Evolutionary conservation across 768 basidiomycete species (phyloP), one percentile per base, ranked within the genome.

Genomic region (Gloeophyllum trabeum): DNA sequence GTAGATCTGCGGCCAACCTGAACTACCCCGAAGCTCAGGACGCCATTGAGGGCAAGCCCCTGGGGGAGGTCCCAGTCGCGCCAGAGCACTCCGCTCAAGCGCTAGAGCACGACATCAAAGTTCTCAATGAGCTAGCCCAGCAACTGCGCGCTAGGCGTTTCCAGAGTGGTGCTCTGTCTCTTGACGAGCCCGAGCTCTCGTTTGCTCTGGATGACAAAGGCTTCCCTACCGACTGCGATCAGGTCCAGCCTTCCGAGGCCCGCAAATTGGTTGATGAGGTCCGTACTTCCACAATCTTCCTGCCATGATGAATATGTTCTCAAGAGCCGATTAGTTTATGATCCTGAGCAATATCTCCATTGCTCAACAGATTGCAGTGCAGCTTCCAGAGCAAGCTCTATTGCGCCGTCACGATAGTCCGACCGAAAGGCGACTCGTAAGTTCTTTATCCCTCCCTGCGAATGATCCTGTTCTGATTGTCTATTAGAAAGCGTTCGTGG

Each of bases 281-380:
- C 52, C 43, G 60, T 44, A 19, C 50, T 25, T 7, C 12, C 6
- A n/a, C n/a, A n/a, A n/a, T n/a, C n/a, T n/a, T n/a, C n/a, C n/a
- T n/a, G 20, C 28, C 35, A 45, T 49, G 10, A 51, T 40, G 26
- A 24, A 25, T 37, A 1, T 39, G 7, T 42, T n/a, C n/a, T n/a
- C n/a, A n/a, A n/a, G n/a, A n/a, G n/a, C n/a, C n/a, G n/a, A n/a
- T 0, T 51, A 93, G 89, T 92, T 90, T 65, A 98, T 98, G 94
- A 65, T 98, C 14, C 68, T 94, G 42, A 81, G 85, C 49, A 99
- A 98, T 56, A 79, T 81, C 24, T 68, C 88, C 10, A 84, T 93
- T 30, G 92, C 96, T 6, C 89, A 93, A 56, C 83, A 92, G 51
- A 80, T 96, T 52, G 94, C 94, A 26, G 81, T 92, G 19, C 79